Evolutionary conservation across 1,139 yeast species (phyloP).

Genomic region (Geotrichum bryndzae): DNA sequence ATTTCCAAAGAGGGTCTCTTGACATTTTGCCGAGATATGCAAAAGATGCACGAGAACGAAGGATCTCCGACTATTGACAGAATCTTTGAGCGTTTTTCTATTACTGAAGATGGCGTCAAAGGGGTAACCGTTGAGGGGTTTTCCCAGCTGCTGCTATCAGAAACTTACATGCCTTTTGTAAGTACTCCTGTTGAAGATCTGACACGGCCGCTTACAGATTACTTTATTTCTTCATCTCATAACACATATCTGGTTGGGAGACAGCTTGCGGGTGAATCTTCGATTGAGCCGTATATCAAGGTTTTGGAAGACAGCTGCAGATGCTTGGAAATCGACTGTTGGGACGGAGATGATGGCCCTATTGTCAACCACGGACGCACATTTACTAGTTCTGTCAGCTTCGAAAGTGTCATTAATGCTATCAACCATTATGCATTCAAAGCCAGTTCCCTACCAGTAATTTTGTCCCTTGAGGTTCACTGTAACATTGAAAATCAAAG

Average conservation of each 20-base stretch:
- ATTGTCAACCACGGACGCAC: constrained; percentile 86
- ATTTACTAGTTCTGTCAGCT: constrained; percentile 65
- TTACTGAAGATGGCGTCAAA: not conserved
- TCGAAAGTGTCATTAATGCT: constrained; percentile 63
- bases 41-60: constrained; percentile 30
- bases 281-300: constrained; percentile 85
- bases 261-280: constrained; percentile 87
- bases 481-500: constrained; percentile 64
- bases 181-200: constrained; percentile 42
- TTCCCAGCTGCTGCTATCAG: constrained; percentile 48
- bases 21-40: constrained; percentile 46
- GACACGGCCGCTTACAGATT: constrained; percentile 70
- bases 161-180: constrained; percentile 39
- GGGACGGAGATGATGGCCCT: constrained; percentile 87
- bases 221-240: constrained; percentile 87
- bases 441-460: constrained; percentile 74
- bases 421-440: constrained; percentile 81
- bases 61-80: not conserved
- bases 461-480: constrained; percentile 80
- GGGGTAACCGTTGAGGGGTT: constrained; percentile 37
- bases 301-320: constrained; percentile 89
- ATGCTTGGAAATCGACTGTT: constrained; percentile 86
- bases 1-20: constrained; percentile 41
- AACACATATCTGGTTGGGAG: constrained; percentile 87
- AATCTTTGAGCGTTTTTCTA: constrained; percentile 10